Conservation (phyloP, 2,329 filamentous ascomycete species). For the Colletotrichum coccodes region DNA sequence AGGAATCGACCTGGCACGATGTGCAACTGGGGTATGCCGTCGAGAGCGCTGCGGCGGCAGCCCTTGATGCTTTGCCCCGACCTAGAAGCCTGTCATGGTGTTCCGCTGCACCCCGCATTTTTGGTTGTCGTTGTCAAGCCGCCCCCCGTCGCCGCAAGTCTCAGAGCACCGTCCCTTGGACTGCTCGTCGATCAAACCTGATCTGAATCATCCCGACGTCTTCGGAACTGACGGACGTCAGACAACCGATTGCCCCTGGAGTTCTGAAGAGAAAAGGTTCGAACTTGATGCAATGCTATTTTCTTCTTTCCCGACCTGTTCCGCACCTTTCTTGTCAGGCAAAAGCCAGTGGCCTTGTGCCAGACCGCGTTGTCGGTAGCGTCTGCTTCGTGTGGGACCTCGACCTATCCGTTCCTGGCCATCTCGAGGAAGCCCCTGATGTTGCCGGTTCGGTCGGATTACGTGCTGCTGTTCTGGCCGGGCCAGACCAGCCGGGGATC, state of each 20-base stretch:
- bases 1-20: conserved; percentile 32
- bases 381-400: neutral
- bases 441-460: neutral
- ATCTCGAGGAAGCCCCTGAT: neutral
- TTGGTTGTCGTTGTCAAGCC: conserved; percentile 3
- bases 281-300: conserved; percentile 14
- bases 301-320: neutral
- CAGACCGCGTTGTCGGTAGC: neutral
- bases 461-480: neutral
- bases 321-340: neutral
- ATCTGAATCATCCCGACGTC: conserved; percentile 31
- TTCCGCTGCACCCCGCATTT: conserved; percentile 27
- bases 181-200: conserved; percentile 26
- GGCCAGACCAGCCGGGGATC: neutral
- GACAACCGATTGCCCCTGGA: conserved; percentile 28
- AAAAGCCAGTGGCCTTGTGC: neutral
- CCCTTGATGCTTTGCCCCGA: neutral
- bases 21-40: conserved; percentile 10
- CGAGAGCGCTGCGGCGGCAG: neutral
- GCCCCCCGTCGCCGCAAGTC: conserved; percentile 9
- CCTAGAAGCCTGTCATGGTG: neutral
- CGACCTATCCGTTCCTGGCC: neutral
- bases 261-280: neutral
- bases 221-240: conserved; percentile 29
- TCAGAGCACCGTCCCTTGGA: conserved; percentile 11